These are phyloP conservation scores for Colletotrichum paranaense DNA, from an alignment of 2,329 filamentous ascomycete genomes.

Conservation along the genomic window DNA sequence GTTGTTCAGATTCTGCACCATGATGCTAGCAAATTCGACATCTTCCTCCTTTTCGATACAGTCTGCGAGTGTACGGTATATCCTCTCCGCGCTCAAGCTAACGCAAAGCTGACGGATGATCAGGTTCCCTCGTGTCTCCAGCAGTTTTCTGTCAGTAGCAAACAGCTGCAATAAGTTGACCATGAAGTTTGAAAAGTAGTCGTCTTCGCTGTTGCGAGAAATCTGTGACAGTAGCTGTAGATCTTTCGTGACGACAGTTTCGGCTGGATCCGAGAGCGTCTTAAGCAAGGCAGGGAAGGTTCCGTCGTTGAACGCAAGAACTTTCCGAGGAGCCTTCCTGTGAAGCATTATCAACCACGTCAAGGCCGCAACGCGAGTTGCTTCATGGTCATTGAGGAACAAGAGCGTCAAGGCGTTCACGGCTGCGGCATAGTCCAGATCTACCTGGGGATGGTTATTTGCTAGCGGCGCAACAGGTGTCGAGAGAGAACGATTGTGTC, in stretches of 20 bases:
- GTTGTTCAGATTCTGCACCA: slow-evolving; percentile 99
- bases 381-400: slow-evolving; percentile 97
- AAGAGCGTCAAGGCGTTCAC: slow-evolving; percentile 93
- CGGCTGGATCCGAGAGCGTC: slow-evolving; percentile 93
- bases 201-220: slow-evolving; percentile 94
- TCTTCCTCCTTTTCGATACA: slow-evolving; percentile 98
- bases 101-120: slow-evolving; percentile 96
- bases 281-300: slow-evolving; percentile 97
- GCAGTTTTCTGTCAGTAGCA: slow-evolving; percentile 88
- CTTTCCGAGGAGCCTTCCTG: slow-evolving; percentile 91
- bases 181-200: slow-evolving; percentile 99
- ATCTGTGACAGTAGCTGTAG: slow-evolving; percentile 95
- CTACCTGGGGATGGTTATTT: slow-evolving; percentile 62
- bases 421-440: slow-evolving; percentile 95
- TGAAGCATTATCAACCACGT: slow-evolving; percentile 99
- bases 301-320: slow-evolving; percentile 95
- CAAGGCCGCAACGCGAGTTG: slow-evolving; percentile 90
- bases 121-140: slow-evolving; percentile 93
- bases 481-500: slow-evolving; percentile 57
- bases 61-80: slow-evolving; percentile 94
- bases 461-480: slow-evolving; percentile 56
- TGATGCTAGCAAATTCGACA: slow-evolving; percentile 98
- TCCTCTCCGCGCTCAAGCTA: slow-evolving; percentile 91
- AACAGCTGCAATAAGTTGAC: slow-evolving; percentile 95
- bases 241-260: slow-evolving; percentile 95